Percentiles rank a stretch among this genome's conserved stretches.
phyloP scores from a whole-genome alignment of 1,284 basidiomycete species.

The Agaricales sp. region DNA sequence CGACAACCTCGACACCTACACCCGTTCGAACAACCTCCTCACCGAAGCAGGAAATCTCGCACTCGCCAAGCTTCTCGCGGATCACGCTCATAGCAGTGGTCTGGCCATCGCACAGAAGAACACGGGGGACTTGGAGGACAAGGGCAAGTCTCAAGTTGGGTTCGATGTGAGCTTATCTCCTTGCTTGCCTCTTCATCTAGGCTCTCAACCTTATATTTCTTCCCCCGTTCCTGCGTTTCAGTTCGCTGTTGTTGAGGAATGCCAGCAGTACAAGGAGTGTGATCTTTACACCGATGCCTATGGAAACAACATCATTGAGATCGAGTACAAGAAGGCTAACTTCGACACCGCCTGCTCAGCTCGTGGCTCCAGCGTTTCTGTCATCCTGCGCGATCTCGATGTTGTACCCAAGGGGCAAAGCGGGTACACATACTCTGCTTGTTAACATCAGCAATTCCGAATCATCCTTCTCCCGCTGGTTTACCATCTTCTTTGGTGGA shows the following conservation, averaged over 20 bases:
- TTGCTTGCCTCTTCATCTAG: neutral
- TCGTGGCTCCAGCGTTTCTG: conserved; percentile 1
- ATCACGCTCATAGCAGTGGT: conserved; percentile 8
- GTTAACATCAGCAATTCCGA: too few relatives aligned
- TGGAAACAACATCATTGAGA: conserved; percentile 8
- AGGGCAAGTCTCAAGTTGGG: conserved; percentile 4
- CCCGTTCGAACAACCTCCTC: conserved; percentile 7
- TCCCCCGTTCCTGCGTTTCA: too few relatives aligned
- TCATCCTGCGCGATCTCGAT: neutral
- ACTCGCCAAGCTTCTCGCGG: conserved; percentile 7
- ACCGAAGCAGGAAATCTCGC: conserved; percentile 8
- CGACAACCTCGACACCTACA: conserved; percentile 11
- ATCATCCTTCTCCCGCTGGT: too few relatives aligned
- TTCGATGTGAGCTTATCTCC: conserved; percentile 8
- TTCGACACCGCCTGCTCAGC: conserved; percentile 1
- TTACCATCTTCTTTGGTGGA: too few relatives aligned
- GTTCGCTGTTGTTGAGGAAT: conserved; percentile 11
- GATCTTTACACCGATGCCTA: conserved; percentile 9
- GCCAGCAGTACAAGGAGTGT: conserved; percentile 9
- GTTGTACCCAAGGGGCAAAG: neutral
- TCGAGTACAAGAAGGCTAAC: conserved; percentile 6
- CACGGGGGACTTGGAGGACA: conserved; percentile 3
- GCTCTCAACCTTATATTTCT: too few relatives aligned
- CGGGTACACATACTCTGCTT: neutral
- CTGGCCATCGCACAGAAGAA: conserved; percentile 11